Evolutionary conservation across 441 rosid species (phyloP), one percentile per base, ranked within the genome.

Genomic region (Arabidopsis hybrid): DNA sequence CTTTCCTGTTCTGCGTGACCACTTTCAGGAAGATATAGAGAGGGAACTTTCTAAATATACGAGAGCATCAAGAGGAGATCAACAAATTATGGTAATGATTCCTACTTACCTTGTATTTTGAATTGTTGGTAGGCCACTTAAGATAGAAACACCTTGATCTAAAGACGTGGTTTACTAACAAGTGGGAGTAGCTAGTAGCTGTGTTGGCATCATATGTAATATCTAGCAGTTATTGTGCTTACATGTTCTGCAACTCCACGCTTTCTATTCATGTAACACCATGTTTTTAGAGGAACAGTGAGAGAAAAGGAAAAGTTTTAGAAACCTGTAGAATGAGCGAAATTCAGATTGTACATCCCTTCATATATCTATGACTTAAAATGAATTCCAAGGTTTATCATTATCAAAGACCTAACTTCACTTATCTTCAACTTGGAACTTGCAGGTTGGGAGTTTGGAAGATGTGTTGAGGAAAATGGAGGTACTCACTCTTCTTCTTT

Each of bases 401-500:
- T 29, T 10, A 60, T 14, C 18, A 31, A 43, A 12, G 14, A 12
- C 5, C 46, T 13, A 42, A 13, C 16, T 12, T 42, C 10, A 14
- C 35, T 16, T 60, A 42, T 10, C 49, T n/a, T 71, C 39, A 35
- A 8, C 32, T 21, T 72, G 39, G 43, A 72, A 60, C 70, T 46
- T 67, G 62, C 81, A 91, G 98, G 98, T 93, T 40, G 98, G 98
- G 67, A 93, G 90, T 75, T 62, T 93, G 53, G 98, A 93, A 85
- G 97, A 93, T 65, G 93, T 93, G 43, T 73, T 93, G 70, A 87
- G 80, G 76, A 93, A 91, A 83, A 91, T 93, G 95, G 98, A 91
- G 98, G 97, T 92, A 80, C 12, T 26, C n/a, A 43, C 18, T 50
- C 50, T 59, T 63, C n/a, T 59, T 63, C 18, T n/a, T 53, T 8